These are phyloP conservation scores for Macrotyloma uniflorum DNA, from an alignment of 306 rosid genomes.

Conservation along the genomic window DNA sequence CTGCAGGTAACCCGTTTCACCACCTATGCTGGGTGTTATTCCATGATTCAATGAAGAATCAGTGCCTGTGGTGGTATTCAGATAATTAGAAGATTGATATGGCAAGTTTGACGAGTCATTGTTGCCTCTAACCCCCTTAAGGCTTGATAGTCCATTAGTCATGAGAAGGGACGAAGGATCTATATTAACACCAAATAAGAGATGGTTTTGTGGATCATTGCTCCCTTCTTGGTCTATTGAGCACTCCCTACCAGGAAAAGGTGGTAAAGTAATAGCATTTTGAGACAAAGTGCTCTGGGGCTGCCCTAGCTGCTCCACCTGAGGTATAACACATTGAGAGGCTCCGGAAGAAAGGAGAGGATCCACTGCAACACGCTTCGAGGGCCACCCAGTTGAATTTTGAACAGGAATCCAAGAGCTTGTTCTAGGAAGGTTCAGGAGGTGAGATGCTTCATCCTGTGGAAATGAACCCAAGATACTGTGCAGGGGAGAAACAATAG, in stretches of 20 bases:
- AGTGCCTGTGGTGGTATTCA: conserved; percentile 59
- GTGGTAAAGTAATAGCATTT: conserved; percentile 75
- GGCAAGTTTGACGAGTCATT: conserved; percentile 56
- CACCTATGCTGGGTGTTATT: conserved; percentile 65
- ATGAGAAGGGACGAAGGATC: conserved; percentile 83
- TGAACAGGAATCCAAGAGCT: conserved; percentile 62
- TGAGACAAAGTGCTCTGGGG: conserved; percentile 60
- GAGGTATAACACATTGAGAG: conserved; percentile 73
- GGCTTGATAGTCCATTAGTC: conserved; percentile 78
- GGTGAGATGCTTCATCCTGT: conserved; percentile 75
- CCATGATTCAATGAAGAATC: conserved; percentile 68
- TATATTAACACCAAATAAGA: conserved; percentile 89
- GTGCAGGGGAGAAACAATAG: conserved; percentile 76
- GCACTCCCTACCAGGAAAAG: conserved; percentile 97
- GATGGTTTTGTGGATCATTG: conserved; percentile 82
- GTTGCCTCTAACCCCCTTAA: conserved; percentile 66
- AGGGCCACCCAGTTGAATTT: conserved; percentile 70
- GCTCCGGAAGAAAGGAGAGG: conserved; percentile 77
- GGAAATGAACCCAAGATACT: conserved; percentile 79
- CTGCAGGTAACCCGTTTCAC: conserved; percentile 74
- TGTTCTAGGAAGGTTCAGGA: conserved; percentile 64
- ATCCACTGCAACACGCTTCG: conserved; percentile 83
- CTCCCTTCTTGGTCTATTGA: conserved; percentile 80
- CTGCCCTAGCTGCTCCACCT: conserved; percentile 70
- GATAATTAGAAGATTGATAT: conserved; percentile 72